A percentile compares a stretch with the other conserved stretches of the same genome.
These are phyloP conservation scores for Solanum arcanum DNA, from an alignment of 257 asterid genomes.

Conservation along the genomic window DNA sequence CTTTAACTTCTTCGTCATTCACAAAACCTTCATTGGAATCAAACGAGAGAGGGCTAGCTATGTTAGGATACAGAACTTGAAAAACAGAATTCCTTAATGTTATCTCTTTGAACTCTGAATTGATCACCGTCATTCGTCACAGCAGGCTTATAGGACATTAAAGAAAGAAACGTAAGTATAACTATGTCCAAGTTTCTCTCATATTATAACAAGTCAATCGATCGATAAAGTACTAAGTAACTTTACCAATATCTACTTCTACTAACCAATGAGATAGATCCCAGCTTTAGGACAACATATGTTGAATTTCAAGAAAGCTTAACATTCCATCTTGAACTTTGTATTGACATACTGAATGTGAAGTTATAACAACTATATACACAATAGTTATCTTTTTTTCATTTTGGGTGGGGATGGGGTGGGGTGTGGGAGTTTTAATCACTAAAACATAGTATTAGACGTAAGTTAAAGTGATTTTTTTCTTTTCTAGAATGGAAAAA, in stretches of 20 bases:
- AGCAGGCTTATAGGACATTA: neutral
- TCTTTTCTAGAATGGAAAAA: neutral
- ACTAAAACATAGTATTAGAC: neutral
- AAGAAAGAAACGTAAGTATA: neutral
- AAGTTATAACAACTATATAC: neutral
- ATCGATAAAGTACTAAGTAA: neutral
- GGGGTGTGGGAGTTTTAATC: neutral
- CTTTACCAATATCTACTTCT: neutral
- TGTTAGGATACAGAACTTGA: neutral
- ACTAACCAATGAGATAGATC: neutral
- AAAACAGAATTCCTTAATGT: neutral
- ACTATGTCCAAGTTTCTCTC: neutral
- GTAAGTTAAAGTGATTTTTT: neutral
- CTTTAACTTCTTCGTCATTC: constrained; percentile 59
- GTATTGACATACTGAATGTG: neutral
- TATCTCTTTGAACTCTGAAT: neutral
- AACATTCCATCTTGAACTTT: neutral
- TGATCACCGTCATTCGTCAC: neutral
- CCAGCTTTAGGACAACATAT: neutral
- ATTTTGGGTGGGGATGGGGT: neutral
- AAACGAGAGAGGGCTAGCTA: neutral
- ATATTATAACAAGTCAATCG: neutral
- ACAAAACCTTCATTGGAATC: constrained; percentile 47
- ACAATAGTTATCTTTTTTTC: neutral
- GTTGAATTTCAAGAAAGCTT: neutral